Evolutionary conservation across 495 filamentous ascomycete genomes (phyloP).

Genomic region (Neurospora sp.): DNA sequence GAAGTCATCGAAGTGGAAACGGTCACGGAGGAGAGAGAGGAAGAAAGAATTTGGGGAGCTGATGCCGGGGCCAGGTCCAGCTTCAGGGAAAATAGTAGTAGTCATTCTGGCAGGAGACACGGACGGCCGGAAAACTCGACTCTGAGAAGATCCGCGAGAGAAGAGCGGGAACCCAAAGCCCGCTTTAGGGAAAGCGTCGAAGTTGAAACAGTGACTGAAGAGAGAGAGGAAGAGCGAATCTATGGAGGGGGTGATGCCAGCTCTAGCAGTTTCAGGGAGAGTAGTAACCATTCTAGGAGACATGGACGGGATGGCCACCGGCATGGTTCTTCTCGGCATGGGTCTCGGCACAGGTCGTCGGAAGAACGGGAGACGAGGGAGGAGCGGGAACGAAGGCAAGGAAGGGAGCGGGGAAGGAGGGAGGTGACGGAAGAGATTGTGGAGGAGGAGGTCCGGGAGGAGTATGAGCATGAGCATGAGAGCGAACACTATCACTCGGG

Average conservation of each 20-base stretch:
- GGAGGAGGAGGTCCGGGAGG: constrained; percentile 73
- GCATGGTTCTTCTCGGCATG: neutral
- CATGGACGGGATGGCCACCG: neutral
- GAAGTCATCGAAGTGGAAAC: neutral
- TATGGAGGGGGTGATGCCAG: neutral
- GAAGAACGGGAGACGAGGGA: constrained; percentile 8
- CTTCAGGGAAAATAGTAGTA: neutral
- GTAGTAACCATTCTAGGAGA: neutral
- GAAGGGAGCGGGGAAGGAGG: neutral
- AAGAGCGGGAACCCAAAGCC: neutral
- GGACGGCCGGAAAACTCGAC: neutral
- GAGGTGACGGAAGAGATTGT: constrained; percentile 69
- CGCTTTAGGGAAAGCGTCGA: neutral
- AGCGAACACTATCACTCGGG: neutral
- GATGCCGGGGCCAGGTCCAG: neutral
- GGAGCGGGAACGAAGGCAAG: constrained; percentile 7
- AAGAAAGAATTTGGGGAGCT: neutral
- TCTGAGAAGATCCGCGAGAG: neutral
- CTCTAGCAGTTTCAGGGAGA: neutral
- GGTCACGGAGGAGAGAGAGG: neutral
- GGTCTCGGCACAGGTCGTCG: neutral
- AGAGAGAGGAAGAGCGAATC: neutral
- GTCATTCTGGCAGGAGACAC: neutral
- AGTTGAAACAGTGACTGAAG: neutral
- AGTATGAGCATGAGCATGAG: neutral